Conservation (phyloP, 140 eudicot genomes). For the Bidens hawaiensis region DNA sequence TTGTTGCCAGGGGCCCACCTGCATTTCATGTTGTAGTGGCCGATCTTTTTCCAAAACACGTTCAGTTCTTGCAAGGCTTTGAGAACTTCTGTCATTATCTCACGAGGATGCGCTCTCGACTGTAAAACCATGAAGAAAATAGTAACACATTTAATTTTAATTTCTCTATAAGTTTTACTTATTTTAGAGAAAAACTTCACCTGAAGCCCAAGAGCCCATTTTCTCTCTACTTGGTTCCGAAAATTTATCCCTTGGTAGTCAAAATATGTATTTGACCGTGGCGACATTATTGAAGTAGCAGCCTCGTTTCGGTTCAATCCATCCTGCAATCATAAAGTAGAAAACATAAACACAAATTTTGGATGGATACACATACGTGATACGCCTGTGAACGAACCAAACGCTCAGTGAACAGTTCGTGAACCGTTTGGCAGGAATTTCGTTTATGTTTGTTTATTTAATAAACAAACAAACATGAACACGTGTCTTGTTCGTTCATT, state of each 20-base stretch:
- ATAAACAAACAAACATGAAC: no score
- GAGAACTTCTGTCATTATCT: slow-evolving; percentile 87
- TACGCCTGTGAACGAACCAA: no score
- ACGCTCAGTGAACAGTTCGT: no score
- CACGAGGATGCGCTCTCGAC: slow-evolving; percentile 96
- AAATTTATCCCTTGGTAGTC: slow-evolving; percentile 71
- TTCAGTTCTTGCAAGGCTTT: slow-evolving; percentile 90
- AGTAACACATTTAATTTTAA: background rate
- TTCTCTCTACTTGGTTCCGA: slow-evolving; percentile 73
- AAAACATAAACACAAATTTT: background rate
- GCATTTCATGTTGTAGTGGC: slow-evolving; percentile 94
- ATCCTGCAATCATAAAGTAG: slow-evolving; percentile 34
- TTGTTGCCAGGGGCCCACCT: slow-evolving; percentile 67
- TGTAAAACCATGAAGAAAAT: slow-evolving; percentile 19
- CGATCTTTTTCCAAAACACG: slow-evolving; percentile 90
- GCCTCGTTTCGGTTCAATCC: slow-evolving; percentile 54
- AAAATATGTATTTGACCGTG: slow-evolving; percentile 49
- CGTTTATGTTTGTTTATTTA: no score
- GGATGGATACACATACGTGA: no score
- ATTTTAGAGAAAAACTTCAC: slow-evolving; percentile 31
- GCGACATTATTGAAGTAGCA: slow-evolving; percentile 49
- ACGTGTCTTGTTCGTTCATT: no score
- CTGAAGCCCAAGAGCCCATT: slow-evolving; percentile 99
- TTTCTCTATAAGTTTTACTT: background rate
- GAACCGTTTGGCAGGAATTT: no score